Evolutionary conservation across 2,329 filamentous ascomycete species (phyloP), one percentile per base, ranked within the genome.

Genomic region (Penicillium sp.): DNA sequence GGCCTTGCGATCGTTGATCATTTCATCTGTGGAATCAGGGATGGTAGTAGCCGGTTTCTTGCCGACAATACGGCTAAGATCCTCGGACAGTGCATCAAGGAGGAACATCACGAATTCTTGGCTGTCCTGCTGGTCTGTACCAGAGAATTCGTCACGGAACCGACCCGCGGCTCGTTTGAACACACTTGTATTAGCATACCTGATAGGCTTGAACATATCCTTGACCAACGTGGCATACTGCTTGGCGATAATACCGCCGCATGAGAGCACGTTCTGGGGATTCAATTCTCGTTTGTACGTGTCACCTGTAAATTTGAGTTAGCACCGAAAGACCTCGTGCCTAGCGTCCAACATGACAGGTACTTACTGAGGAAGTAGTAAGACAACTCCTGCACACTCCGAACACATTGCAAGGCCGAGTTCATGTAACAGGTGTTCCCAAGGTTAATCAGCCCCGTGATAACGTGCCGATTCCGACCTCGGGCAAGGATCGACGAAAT

Each of bases 341-440:
- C 12, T 9, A 7, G 13, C 3, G 18, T 28, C 12, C 9, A 34
- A 39, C 13, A 19, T 19, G 8, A 13, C 34, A 36, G 14, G 31
- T 35, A 63, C 58, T 41, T 52, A 71, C 76, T 71, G 66, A 96
- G 71, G 70, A 99, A 97, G 70, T 95, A 99, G 63, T 90, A 85
- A 4, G 89, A 92, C 56, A 99, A 75, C 70, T 99, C 93, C 65
- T 95, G 89, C 0, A 96, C 90, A 60, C 89, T 95, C 42, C 92
- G 84, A 43, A 99, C 82, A 67, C 93, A 99, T 67, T 99, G 93
- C 46, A 97, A 77, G 9, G 93, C 93, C 18, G 92, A 95, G 70
- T 97, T 97, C 91, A 97, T 96, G 73, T 99, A 99, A 72, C 93
- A 99, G 0, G 93, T 97, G 64, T 99, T 99, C 41, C 93, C 93